Evolutionary conservation across 352 stramenopile genomes (phyloP).

Genomic region (Globisporangium irregulare): DNA sequence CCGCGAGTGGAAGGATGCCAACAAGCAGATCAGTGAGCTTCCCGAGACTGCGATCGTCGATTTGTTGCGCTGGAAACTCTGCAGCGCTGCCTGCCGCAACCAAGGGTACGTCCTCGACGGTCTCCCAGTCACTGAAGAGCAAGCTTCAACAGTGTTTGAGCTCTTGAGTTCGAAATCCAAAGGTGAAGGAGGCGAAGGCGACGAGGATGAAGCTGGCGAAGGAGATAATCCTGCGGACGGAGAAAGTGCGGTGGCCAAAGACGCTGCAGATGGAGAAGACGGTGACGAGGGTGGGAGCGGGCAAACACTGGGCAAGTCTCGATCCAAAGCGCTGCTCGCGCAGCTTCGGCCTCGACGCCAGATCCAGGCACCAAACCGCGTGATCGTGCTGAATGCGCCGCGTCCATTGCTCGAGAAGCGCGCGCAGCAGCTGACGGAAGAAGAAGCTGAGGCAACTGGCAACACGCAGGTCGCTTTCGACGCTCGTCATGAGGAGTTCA

Average conservation of each 20-base stretch:
- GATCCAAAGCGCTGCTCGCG: conserved; percentile 40
- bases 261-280: conserved; percentile 19
- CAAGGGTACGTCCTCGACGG: conserved; percentile 84
- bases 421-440: conserved; percentile 52
- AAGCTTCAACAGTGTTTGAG: conserved; percentile 49
- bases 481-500: conserved; percentile 44
- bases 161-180: conserved; percentile 1
- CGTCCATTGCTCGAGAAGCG: conserved; percentile 49
- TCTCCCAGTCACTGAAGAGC: conserved; percentile 40
- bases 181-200: conserved; percentile 14
- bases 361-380: conserved; percentile 59
- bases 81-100: conserved; percentile 56
- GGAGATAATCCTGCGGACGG: conserved; percentile 16
- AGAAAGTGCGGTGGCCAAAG: conserved; percentile 15
- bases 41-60: conserved; percentile 34
- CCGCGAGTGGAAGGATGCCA: conserved; percentile 25
- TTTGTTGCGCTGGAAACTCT: conserved; percentile 69
- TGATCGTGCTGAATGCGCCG: conserved; percentile 57
- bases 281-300: conserved; percentile 16
- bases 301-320: conserved; percentile 24
- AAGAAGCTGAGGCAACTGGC: conserved; percentile 45
- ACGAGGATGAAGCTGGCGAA: conserved; percentile 14
- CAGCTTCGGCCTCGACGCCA: conserved; percentile 36
- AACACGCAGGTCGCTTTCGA: conserved; percentile 67
- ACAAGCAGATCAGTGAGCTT: conserved; percentile 27